Conservation (phyloP, 2,329 filamentous ascomycete genomes). For the Fusarium euwallaceae region DNA sequence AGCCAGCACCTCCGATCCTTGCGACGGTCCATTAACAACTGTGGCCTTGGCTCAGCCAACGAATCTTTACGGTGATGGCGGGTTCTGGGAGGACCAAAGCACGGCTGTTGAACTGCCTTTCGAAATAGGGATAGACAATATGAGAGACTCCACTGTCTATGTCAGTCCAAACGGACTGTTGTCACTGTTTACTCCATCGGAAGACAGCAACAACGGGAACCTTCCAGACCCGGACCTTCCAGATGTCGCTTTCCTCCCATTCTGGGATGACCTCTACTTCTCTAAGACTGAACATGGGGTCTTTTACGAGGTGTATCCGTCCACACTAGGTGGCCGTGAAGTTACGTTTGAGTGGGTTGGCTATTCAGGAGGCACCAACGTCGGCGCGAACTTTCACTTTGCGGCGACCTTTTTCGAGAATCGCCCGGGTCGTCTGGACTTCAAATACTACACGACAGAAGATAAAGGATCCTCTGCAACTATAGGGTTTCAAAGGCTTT, state of each 20-base stretch:
- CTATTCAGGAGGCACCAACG: not conserved
- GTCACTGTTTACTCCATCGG: not conserved
- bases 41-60: not conserved
- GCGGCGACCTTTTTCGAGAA: not conserved
- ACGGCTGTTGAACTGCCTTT: not conserved
- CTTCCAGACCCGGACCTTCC: not conserved
- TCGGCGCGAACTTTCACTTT: not conserved
- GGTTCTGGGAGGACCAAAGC: not conserved
- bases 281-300: not conserved
- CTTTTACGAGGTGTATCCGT: not conserved
- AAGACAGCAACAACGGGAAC: not conserved
- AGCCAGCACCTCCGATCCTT: not conserved
- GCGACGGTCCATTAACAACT: not conserved
- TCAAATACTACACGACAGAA: not conserved
- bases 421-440: not conserved
- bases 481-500: not conserved
- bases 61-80: not conserved
- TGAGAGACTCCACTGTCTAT: not conserved
- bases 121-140: not conserved
- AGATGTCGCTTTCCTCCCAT: not conserved
- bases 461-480: not conserved
- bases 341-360: not conserved
- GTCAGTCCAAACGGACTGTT: not conserved
- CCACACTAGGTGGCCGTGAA: not conserved
- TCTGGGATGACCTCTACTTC: not conserved